Evolutionary conservation across 2,329 filamentous ascomycete species (phyloP).

Genomic region (Fusarium bactridioides): DNA sequence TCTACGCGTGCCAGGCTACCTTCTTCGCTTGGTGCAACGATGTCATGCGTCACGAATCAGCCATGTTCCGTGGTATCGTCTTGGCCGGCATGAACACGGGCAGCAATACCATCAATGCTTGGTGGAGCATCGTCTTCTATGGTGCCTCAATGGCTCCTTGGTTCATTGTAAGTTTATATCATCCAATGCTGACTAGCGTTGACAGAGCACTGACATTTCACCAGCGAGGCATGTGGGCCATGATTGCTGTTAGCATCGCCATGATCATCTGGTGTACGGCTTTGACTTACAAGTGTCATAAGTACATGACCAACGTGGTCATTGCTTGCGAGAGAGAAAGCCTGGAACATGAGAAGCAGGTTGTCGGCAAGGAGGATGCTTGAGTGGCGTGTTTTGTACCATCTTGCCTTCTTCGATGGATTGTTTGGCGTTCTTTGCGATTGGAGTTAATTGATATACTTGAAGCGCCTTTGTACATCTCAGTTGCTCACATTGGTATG

Average conservation of each 20-base stretch:
- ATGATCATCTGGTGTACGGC: constrained; percentile 66
- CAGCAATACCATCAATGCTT: constrained; percentile 73
- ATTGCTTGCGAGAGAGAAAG: constrained; percentile 6
- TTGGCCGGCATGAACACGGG: constrained; percentile 76
- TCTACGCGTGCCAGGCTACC: constrained; percentile 77
- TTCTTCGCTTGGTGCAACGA: constrained; percentile 83
- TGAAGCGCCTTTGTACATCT: not conserved
- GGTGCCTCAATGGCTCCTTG: constrained; percentile 71
- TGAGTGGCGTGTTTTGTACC: not conserved
- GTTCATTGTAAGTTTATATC: constrained; percentile 61
- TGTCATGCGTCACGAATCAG: constrained; percentile 69
- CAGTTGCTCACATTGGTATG: not conserved
- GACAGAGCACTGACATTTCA: not conserved
- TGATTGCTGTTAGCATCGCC: constrained; percentile 70
- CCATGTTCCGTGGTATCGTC: constrained; percentile 69
- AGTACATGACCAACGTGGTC: not conserved
- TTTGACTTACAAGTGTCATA: constrained; percentile 51
- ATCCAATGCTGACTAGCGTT: fast-evolving
- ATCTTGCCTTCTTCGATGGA: not conserved
- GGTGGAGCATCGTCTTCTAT: constrained; percentile 79
- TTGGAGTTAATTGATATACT: not conserved
- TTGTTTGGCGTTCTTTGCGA: not conserved
- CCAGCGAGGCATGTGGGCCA: constrained; percentile 75
- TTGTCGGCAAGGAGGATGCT: not conserved
- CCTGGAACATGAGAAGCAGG: constrained; percentile 9